Percentiles rank a stretch among this genome's conserved stretches.
These are phyloP conservation scores for Ascochyta pisi DNA, from an alignment of 2,329 filamentous ascomycete species.

Conservation along the genomic window DNA sequence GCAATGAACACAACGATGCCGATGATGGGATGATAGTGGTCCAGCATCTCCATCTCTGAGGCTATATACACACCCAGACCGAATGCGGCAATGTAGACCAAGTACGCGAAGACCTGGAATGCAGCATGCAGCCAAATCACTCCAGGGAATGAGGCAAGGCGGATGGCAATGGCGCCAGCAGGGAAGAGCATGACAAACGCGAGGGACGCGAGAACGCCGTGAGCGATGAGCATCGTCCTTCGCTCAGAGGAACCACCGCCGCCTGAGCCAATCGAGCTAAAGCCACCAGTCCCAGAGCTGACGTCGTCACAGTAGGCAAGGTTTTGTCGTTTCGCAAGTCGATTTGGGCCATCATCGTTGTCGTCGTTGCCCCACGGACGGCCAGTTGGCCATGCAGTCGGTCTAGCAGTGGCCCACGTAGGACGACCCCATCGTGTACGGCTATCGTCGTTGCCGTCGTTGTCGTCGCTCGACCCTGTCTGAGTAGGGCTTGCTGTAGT, in stretches of 20 bases:
- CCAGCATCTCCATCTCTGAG: slow-evolving; percentile 43
- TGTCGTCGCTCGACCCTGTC: neutral
- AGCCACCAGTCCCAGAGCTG: slow-evolving; percentile 16
- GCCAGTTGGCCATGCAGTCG: slow-evolving; percentile 27
- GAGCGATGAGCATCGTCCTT: slow-evolving; percentile 50
- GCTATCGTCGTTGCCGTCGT: slow-evolving; percentile 13
- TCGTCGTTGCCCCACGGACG: slow-evolving; percentile 1
- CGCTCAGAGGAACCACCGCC: slow-evolving; percentile 11
- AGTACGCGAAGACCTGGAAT: slow-evolving; percentile 58
- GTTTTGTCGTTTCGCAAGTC: slow-evolving; percentile 26
- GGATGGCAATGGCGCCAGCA: slow-evolving; percentile 52
- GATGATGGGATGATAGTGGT: slow-evolving; percentile 59
- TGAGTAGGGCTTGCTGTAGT: slow-evolving; percentile 10
- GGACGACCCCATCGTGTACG: slow-evolving; percentile 3
- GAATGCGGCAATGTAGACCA: slow-evolving; percentile 57
- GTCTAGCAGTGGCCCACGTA: slow-evolving; percentile 22
- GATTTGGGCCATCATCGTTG: slow-evolving; percentile 2
- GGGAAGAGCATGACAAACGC: slow-evolving; percentile 57
- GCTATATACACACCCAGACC: slow-evolving; percentile 61
- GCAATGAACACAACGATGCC: slow-evolving; percentile 59
- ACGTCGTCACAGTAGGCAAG: slow-evolving; percentile 42
- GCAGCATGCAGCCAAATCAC: slow-evolving; percentile 54
- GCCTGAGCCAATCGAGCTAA: slow-evolving; percentile 25
- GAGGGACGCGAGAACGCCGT: slow-evolving; percentile 53
- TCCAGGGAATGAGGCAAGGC: slow-evolving; percentile 52